Evolutionary conservation across 2,329 filamentous ascomycete species (phyloP).

Genomic region (Penicillium griseofulvum): DNA sequence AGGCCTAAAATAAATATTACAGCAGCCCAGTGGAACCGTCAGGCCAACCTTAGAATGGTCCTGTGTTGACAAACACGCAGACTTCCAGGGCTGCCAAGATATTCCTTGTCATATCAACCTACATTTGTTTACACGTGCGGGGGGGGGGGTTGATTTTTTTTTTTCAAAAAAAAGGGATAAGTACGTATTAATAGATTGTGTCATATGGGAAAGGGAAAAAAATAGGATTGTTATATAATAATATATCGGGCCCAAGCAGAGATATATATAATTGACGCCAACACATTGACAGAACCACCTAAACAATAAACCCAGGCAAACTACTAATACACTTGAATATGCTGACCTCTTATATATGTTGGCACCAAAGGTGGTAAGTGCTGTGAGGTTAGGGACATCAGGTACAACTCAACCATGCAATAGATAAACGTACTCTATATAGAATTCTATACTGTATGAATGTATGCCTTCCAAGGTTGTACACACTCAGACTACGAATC

Average conservation of each 20-base stretch:
- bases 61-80: too few species aligned
- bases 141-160: too few species aligned
- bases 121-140: background rate
- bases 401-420: background rate
- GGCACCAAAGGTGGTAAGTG: too few species aligned
- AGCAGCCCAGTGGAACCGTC: background rate
- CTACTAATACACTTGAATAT: too few species aligned
- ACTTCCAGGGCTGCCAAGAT: too few species aligned
- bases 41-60: too few species aligned
- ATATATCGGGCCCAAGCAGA: background rate
- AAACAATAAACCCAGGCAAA: background rate
- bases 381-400: background rate
- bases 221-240: background rate
- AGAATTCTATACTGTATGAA: background rate
- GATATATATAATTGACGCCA: background rate
- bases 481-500: background rate
- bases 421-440: background rate
- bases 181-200: background rate
- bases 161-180: fast-evolving
- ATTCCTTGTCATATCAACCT: background rate
- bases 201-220: background rate
- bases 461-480: background rate
- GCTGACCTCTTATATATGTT: too few species aligned
- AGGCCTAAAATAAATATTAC: background rate
- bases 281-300: background rate